These are phyloP conservation scores for Avicennia marina DNA, from an alignment of 257 asterid genomes.

Conservation along the genomic window DNA sequence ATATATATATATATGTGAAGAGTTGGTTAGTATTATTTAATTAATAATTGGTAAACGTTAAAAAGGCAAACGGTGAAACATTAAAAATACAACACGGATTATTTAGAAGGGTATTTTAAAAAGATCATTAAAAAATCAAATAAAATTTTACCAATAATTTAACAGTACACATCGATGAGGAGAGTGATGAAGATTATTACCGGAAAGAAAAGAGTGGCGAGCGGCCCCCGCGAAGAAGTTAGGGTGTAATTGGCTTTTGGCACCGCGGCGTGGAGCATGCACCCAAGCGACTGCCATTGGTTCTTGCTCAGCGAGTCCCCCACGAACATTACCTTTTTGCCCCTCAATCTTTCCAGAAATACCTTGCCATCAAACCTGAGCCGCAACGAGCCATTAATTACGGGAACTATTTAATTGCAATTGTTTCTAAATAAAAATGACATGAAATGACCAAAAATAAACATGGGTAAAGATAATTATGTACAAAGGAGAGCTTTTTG, in stretches of 20 bases:
- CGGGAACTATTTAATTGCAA: neutral
- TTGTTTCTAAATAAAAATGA: neutral
- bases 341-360: constrained; percentile 41
- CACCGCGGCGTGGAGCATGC: constrained; percentile 52
- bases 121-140: no score
- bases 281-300: constrained; percentile 52
- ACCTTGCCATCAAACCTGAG: constrained; percentile 47
- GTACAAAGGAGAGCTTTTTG: no score
- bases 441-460: neutral
- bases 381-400: no score
- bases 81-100: no score
- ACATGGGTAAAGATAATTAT: no score
- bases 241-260: constrained; percentile 33
- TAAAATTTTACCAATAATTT: neutral
- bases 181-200: constrained; percentile 19
- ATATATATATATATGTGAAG: no score
- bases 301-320: constrained; percentile 56
- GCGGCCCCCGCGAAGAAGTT: constrained; percentile 16
- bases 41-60: no score
- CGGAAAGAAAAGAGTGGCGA: constrained; percentile 43
- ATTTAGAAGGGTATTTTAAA: no score
- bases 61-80: no score
- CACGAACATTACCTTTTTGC: constrained; percentile 60
- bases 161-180: neutral
- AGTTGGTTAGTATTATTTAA: no score